Evolutionary conservation across 495 filamentous ascomycete species (phyloP).

Genomic region (Xylaria flabelliformis): DNA sequence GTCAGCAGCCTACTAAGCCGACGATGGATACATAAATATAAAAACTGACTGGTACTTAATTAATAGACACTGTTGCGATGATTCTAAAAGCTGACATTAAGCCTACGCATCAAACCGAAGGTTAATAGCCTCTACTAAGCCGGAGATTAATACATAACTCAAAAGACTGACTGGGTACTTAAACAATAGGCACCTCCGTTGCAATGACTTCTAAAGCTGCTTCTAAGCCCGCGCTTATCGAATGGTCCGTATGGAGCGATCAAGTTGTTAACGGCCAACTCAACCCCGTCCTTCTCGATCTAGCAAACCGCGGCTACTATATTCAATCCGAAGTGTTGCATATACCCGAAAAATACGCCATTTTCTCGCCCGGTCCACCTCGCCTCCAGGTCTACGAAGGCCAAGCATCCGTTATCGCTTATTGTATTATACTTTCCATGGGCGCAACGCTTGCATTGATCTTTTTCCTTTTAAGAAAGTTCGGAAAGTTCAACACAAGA

Average conservation of each 20-base stretch:
- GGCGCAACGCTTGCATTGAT: neutral
- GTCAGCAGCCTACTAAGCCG: neutral
- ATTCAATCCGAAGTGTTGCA: slow-evolving; percentile 40
- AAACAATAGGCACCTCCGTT: neutral
- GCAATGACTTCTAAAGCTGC: slow-evolving; percentile 6
- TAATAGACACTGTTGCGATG: neutral
- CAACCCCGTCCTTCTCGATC: slow-evolving; percentile 39
- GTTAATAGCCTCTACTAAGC: neutral
- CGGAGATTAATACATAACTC: neutral
- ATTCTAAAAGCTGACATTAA: neutral
- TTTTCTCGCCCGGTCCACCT: slow-evolving; percentile 42
- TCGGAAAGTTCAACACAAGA: neutral
- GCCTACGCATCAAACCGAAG: neutral
- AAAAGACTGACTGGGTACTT: neutral
- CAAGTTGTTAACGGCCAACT: slow-evolving; percentile 25
- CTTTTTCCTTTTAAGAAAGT: neutral
- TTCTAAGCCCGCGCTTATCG: neutral
- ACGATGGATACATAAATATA: neutral
- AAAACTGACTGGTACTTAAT: neutral
- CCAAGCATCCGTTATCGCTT: slow-evolving; percentile 20
- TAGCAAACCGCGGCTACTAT: slow-evolving; percentile 37
- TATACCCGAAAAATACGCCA: slow-evolving; percentile 40
- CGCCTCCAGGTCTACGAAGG: slow-evolving; percentile 38
- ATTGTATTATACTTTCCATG: slow-evolving; percentile 19
- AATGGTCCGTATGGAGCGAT: slow-evolving; percentile 12